Conservation (phyloP, 495 filamentous ascomycete species). For the Xylaria palmicola region DNA sequence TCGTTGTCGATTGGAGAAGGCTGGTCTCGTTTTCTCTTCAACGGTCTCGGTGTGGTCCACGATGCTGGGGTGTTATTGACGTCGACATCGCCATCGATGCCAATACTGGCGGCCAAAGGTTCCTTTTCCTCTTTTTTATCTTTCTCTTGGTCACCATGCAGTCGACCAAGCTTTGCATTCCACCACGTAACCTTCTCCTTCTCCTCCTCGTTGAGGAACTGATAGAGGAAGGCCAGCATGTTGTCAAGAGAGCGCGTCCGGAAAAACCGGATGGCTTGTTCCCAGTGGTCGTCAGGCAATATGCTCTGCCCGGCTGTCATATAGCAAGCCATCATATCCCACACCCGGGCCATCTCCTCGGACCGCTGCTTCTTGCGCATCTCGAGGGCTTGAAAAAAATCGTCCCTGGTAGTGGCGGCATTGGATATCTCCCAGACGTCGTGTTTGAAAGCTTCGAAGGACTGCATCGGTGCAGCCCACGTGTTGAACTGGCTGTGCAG, state of each 20-base stretch:
- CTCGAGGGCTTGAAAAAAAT: neutral
- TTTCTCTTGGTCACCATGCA: neutral
- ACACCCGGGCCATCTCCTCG: neutral
- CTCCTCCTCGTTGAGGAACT: neutral
- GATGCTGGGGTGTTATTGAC: neutral
- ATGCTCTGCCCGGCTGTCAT: neutral
- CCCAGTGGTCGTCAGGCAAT: neutral
- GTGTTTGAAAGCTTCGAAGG: slow-evolving; percentile 44
- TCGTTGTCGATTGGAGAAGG: neutral
- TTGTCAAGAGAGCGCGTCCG: neutral
- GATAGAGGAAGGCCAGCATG: neutral
- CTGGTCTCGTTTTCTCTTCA: neutral
- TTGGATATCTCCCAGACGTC: slow-evolving; percentile 33
- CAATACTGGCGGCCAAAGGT: neutral
- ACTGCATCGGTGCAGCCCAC: slow-evolving; percentile 34
- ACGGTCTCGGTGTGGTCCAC: neutral
- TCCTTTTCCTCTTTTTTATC: neutral
- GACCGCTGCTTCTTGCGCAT: neutral
- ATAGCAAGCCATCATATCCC: neutral
- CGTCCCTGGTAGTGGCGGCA: neutral
- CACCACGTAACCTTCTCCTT: neutral
- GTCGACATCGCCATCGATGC: neutral
- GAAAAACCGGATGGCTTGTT: neutral
- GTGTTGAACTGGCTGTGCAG: slow-evolving; percentile 45
- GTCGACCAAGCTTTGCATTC: neutral